Base-by-base conservation (phyloP, 257 asterid genomes). In the Marsdenia floribunda region DNA sequence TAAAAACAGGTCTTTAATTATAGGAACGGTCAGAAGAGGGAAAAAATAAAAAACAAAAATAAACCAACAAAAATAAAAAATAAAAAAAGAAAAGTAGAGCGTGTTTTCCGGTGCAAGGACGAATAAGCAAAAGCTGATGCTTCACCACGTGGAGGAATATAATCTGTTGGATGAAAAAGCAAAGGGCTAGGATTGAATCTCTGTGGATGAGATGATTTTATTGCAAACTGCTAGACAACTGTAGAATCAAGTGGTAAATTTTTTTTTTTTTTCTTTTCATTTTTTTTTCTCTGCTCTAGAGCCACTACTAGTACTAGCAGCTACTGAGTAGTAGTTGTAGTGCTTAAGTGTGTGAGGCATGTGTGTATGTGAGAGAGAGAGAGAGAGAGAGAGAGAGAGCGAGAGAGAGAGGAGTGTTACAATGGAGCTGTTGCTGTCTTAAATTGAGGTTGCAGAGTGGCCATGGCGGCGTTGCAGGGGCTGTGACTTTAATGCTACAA, bases 391-490 rank as follows among this genome's bases (percentile, higher is more conserved):
- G 70, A 74, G 63, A 11, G 79, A 74, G 82, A 79, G 86, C 76
- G 61, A 80, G 75, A 58, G 80, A 14, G n/a, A 40, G 38, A 3
- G 68, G 10, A 47, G 68, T 19, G 46, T 6, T 44, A 73, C 66
- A 61, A 55, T 77, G 70, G 71, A 72, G 68, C 57, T 72, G 81
- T 63, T 79, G 85, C 60, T 77, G 88, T 80, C 89, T 85, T 90
- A 82, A 89, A 88, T 91, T 84, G 88, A 86, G 90, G 93, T 88
- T 66, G 77, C 80, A 78, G 82, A 71, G 93, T 80, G 87, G 82
- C 91, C 80, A 81, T 86, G 98, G 97, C 98, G 97, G 98, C 98
- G 94, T 89, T 88, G 89, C 91, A 93, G 91, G 96, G 77, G 83
- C 92, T 81, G 90, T 80, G 83, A 87, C 82, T 86, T 91, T 87